Conservation (phyloP, 2,329 filamentous ascomycete species). For the Sporothrix sp. region DNA sequence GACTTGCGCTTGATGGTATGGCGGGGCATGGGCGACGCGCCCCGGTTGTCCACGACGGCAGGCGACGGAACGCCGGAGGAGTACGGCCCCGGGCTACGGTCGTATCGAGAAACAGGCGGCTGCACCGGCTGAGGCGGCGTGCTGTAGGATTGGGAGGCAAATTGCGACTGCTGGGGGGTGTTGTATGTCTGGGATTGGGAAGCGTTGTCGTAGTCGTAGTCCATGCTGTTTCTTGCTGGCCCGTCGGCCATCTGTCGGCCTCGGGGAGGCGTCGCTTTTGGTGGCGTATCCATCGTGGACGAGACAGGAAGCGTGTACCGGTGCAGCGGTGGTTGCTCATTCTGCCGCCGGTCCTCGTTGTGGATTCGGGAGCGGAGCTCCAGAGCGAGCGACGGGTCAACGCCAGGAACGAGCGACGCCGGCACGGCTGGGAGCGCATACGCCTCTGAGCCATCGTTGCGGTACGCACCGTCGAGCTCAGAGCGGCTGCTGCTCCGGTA, state of each 20-base stretch:
- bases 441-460: conserved; percentile 24
- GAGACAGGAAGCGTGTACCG: conserved; percentile 31
- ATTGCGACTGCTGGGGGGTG: conserved; percentile 24
- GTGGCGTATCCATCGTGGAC: conserved; percentile 15
- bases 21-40: conserved; percentile 33
- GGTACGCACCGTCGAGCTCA: conserved; percentile 28
- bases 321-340: conserved; percentile 23
- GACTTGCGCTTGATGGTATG: conserved; percentile 60
- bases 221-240: conserved; percentile 19
- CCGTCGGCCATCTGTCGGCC: conserved; percentile 31
- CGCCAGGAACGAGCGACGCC: conserved; percentile 49
- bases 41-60: conserved; percentile 26
- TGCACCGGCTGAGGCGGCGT: conserved; percentile 10
- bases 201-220: conserved; percentile 22
- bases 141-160: conserved; percentile 26
- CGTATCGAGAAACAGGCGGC: conserved; percentile 17
- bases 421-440: conserved; percentile 42
- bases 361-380: conserved; percentile 50
- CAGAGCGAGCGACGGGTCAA: conserved; percentile 45
- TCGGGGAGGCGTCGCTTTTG: conserved; percentile 31
- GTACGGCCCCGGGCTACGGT: conserved; percentile 34
- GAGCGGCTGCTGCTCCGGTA: conserved; percentile 25
- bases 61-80: conserved; percentile 26
- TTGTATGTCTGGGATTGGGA: conserved; percentile 23
- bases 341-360: conserved; percentile 38